Evolutionary conservation across 2,329 filamentous ascomycete species (phyloP), one percentile per base, ranked within the genome.

Genomic region (Phialophora macrospora): DNA sequence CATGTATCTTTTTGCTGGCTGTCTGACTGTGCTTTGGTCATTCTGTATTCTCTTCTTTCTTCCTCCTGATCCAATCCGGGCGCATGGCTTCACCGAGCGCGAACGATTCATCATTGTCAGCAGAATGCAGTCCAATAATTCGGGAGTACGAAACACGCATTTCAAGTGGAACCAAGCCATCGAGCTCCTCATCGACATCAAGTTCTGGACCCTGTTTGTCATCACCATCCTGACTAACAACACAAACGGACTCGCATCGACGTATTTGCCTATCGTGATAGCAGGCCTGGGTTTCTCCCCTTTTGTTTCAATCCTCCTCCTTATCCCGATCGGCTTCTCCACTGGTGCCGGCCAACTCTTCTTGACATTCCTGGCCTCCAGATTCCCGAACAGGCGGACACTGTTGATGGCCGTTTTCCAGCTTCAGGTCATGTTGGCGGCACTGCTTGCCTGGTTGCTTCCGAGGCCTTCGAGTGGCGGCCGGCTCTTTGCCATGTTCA

Each of bases 161-260:
- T 84, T 90, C 75, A 90, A 90, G 75, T 66, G 71, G 26, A 74
- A 75, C 0, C 88, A 90, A 73, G 75, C 90, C 0, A 79, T 75
- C 30, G 88, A 90, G 72, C 82, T 83, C 0, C 22, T 86, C 0
- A 68, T 83, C 1, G 88, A 90, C 70, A 66, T 84, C 59, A 90
- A 89, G 72, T 77, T 88, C 38, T 34, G 32, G 32, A 90, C 85
- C 80, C 80, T 90, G 1, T 77, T 90, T 1, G 82, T 82, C 11
- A 70, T 89, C 24, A 90, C 89, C 81, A 90, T 90, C 71, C 89
- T 87, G 0, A 84, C 90, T 65, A 91, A 91, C 72, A 88, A 88
- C 12, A 88, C 88, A 8, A 85, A 90, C 14, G 85, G 32, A 11
- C 32, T 34, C 32, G 32, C 32, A 11, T 34, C 83, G 32, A 88